Base-by-base conservation (phyloP, 129 eudicot species). In the Ambrosia trifida region DNA sequence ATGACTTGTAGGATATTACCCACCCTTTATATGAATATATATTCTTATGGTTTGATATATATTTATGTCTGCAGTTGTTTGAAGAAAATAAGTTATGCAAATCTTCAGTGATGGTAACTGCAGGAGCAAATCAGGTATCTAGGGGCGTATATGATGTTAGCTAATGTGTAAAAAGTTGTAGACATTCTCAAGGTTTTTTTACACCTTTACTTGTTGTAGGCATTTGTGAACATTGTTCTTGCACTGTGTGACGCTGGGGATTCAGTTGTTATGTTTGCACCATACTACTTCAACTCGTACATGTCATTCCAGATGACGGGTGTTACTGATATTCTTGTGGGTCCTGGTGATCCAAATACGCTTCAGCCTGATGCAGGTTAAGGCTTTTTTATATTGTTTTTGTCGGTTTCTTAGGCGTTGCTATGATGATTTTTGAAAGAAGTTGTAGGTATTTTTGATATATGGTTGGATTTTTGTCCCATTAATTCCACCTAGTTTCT, bases 261-360 rank as follows among this genome's bases (percentile, higher is more conserved):
- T 79, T 88, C 96, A 4, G 97, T 95, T 7, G 96, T 95, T 16
- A 90, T 95, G 99, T 95, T 90, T 76, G 95, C 94, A 54, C 99
- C 99, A 51, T 90, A 90, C 88, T 95, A 95, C 83, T 95, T 95
- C 96, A 95, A 95, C 78, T 85, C 99, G 36, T 90, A 90, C 91
- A 95, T 95, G 99, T 88, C 99, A 61, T 90, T 95, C 84, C 99
- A 95, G 79, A 95, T 95, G 99, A 90, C 99, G 31, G 99, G 97
- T 61, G 95, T 95, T 35, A 95, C 89, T 19, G 61, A 90, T 77
- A 95, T 95, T 81, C 83, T 90, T 58, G 95, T 95, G 69, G 99
- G 99, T 47, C 99, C 99, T 14, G 96, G 99, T 72, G 80, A 84
- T 84, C 89, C 91, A 45, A 69, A 83, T 72, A 95, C 94, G 19